phyloP scores from a whole-genome alignment of 768 basidiomycete genomes.

The Suillus cothurnatus region DNA sequence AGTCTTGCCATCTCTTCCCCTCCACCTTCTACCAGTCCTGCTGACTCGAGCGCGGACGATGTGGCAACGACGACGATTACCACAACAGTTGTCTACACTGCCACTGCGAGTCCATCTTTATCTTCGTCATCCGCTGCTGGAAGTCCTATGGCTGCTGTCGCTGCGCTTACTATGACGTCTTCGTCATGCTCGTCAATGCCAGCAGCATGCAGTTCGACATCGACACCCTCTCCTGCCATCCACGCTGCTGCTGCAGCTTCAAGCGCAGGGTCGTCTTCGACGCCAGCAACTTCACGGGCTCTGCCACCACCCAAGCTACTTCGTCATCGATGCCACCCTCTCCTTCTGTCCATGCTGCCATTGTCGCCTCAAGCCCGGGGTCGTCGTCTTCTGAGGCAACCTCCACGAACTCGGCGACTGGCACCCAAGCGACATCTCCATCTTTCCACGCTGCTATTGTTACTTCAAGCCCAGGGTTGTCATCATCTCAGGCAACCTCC shows the following conservation, averaged over 20 bases:
- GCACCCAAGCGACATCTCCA: neutral
- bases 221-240: neutral
- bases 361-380: neutral
- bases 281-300: neutral
- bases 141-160: slow-evolving; percentile 6
- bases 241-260: neutral
- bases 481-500: neutral
- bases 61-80: slow-evolving; percentile 27
- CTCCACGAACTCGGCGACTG: neutral
- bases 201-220: neutral
- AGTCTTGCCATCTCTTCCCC: slow-evolving; percentile 31
- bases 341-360: neutral
- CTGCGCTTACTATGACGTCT: neutral
- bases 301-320: neutral
- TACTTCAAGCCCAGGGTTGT: neutral
- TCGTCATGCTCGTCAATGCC: neutral
- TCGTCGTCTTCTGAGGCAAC: neutral
- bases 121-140: slow-evolving; percentile 15
- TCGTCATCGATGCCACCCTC: neutral
- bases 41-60: neutral
- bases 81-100: slow-evolving; percentile 21
- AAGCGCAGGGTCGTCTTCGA: neutral
- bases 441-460: neutral
- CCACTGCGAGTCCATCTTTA: slow-evolving; percentile 13
- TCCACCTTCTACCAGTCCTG: neutral